A percentile compares a stretch with the other conserved stretches of the same genome.
Evolutionary conservation across 257 asterid species (phyloP).

Genomic region (Solanum lycopersicoides): DNA sequence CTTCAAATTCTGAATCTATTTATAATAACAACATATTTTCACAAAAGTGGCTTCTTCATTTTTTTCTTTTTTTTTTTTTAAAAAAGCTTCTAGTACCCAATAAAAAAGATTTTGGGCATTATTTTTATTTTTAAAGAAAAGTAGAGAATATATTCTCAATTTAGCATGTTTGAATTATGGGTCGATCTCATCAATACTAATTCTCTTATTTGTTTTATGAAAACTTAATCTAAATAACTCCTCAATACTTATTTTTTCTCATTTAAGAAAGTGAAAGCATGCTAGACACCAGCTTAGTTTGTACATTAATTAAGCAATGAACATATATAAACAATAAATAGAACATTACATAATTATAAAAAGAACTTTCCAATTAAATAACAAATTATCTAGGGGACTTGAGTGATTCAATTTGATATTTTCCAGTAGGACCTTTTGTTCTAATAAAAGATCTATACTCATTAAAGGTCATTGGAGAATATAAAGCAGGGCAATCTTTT

Average conservation of each 20-base stretch:
- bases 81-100: neutral
- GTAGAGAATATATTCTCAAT: neutral
- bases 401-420: conserved; percentile 23
- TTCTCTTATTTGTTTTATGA: neutral
- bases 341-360: neutral
- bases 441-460: conserved; percentile 26
- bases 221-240: neutral
- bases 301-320: no score
- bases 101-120: neutral
- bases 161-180: neutral
- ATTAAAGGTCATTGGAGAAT: conserved; percentile 18
- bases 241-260: neutral
- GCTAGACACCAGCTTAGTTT: no score
- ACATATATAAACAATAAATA: neutral
- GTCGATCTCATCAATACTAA: neutral
- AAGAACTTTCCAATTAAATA: neutral
- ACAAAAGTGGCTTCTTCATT: neutral
- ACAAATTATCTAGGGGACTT: conserved; percentile 6
- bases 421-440: conserved; percentile 25
- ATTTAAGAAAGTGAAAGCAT: neutral
- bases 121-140: neutral
- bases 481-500: conserved; percentile 14
- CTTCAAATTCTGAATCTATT: no score
- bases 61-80: no score
- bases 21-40: neutral